A percentile compares a stretch with the other conserved stretches of the same genome.
Evolutionary conservation across 495 filamentous ascomycete species (phyloP).

Genomic region (Hypoxylon fragiforme): DNA sequence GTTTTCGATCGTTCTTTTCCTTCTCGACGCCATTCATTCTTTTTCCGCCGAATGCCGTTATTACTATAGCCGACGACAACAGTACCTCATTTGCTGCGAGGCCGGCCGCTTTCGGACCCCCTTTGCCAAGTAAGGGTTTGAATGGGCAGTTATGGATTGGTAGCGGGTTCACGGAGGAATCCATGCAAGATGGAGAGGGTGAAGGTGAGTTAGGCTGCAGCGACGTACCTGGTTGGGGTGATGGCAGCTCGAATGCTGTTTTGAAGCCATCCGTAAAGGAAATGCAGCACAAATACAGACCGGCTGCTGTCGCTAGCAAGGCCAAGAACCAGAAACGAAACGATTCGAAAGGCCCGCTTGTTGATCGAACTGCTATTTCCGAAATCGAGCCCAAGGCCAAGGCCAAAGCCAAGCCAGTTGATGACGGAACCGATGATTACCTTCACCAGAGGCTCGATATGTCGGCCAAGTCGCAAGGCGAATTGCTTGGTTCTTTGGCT

Average conservation of each 20-base stretch:
- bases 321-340: slow-evolving; percentile 36
- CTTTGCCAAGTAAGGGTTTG: slow-evolving; percentile 72
- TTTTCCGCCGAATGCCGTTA: slow-evolving; percentile 91
- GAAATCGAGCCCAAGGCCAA: slow-evolving; percentile 28
- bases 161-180: slow-evolving; percentile 82
- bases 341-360: slow-evolving; percentile 27
- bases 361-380: slow-evolving; percentile 28
- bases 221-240: slow-evolving; percentile 91
- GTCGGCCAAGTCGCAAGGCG: slow-evolving; percentile 37
- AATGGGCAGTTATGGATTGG: slow-evolving; percentile 89
- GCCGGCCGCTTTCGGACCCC: slow-evolving; percentile 89
- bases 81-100: slow-evolving; percentile 93
- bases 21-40: slow-evolving; percentile 65
- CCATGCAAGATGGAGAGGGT: slow-evolving; percentile 60
- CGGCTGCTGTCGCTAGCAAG: slow-evolving; percentile 34
- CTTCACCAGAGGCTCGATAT: slow-evolving; percentile 68
- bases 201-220: slow-evolving; percentile 96
- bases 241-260: slow-evolving; percentile 45
- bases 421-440: slow-evolving; percentile 92
- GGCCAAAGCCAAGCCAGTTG: slow-evolving; percentile 35
- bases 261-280: slow-evolving; percentile 35
- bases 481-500: slow-evolving; percentile 43
- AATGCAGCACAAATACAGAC: slow-evolving; percentile 38
- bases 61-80: slow-evolving; percentile 96
- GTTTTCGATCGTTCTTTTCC: slow-evolving; percentile 49